phyloP scores from a whole-genome alignment of 257 asterid species.

The Petunia secreta region DNA sequence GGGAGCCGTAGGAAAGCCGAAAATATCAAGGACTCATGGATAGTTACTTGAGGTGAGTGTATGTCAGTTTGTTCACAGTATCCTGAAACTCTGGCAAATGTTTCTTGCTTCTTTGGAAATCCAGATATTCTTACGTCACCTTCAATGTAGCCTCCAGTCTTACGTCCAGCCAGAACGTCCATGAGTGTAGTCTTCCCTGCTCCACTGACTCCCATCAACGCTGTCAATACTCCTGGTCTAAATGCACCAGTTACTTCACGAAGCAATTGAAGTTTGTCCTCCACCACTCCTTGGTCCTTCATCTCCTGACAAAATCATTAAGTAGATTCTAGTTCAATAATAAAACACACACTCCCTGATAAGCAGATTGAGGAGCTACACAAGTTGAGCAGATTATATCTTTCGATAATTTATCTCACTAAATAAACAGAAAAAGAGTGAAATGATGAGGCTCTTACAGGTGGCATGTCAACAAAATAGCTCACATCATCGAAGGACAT shows the following conservation, averaged over 20 bases:
- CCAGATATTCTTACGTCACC: constrained; percentile 71
- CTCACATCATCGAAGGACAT: constrained; percentile 57
- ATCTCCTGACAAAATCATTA: constrained; percentile 44
- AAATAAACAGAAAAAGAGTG: not conserved
- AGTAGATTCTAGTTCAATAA: not conserved
- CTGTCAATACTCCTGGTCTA: constrained; percentile 76
- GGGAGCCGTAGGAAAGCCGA: constrained; percentile 70
- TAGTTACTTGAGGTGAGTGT: constrained; percentile 75
- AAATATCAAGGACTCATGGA: constrained; percentile 60
- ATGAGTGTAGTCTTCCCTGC: constrained; percentile 78
- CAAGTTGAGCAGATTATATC: not conserved
- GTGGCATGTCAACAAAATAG: constrained; percentile 63
- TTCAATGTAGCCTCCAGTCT: constrained; percentile 67
- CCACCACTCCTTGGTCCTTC: constrained; percentile 58
- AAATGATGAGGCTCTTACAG: constrained; percentile 41
- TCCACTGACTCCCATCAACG: constrained; percentile 79
- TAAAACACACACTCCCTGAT: not conserved
- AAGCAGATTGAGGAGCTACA: constrained; percentile 2
- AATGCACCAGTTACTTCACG: constrained; percentile 63
- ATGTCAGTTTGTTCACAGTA: constrained; percentile 71
- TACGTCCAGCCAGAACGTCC: constrained; percentile 76
- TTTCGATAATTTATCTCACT: not conserved
- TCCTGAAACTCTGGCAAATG: constrained; percentile 72
- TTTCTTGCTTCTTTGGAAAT: constrained; percentile 62
- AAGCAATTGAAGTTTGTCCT: constrained; percentile 60